Base-by-base conservation (phyloP, 1,284 basidiomycete genomes). In the Sphagnurus paluster region DNA sequence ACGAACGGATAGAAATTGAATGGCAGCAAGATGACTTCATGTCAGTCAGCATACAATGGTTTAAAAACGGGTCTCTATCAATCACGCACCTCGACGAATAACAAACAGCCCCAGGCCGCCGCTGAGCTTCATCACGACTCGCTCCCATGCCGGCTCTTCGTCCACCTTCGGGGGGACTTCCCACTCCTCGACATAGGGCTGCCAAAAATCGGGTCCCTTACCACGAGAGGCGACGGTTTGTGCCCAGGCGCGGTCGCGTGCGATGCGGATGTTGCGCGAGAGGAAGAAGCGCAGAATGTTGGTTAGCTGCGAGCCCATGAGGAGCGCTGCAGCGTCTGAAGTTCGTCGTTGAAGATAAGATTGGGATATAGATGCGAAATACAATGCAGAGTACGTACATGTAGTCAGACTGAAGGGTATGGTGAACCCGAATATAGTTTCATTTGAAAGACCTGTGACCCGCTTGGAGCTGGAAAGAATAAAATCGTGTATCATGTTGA, bases 131-230 rank as follows among this genome's bases (percentile, higher is more conserved):
- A 75, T 62, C 59, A 77, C 56, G 14, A 62, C 53, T 39, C 45
- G 54, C 46, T 61, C 56, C 46, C 52, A 59, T 36, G 37, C 55
- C 16, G 70, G 56, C 38, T 67, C 58, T 20, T 70, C 63, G 2
- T 58, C 54, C 1, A 72, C 53, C 1, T 38, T 46, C 0, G 91
- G 90, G 0, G 90, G 90, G 4, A 71, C 58, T 14, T 84, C 77
- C 88, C 87, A 93, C 67, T 94, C 92, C 59, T 95, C 91, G 2
- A 92, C 81, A 55, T 95, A 95, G 0, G 87, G 82, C 51, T 77
- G 74, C 90, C 90, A 94, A 69, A 93, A 94, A n/a, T 87, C 82
- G 0, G 75, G 67, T 0, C 82, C 80, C 59, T 94, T 94, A 6
- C 84, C 82, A 1, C 91, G 78, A 1, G 89, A 93, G 14, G 74